Evolutionary conservation across 2,329 filamentous ascomycete species (phyloP).

Genomic region (Penicillium sp.): DNA sequence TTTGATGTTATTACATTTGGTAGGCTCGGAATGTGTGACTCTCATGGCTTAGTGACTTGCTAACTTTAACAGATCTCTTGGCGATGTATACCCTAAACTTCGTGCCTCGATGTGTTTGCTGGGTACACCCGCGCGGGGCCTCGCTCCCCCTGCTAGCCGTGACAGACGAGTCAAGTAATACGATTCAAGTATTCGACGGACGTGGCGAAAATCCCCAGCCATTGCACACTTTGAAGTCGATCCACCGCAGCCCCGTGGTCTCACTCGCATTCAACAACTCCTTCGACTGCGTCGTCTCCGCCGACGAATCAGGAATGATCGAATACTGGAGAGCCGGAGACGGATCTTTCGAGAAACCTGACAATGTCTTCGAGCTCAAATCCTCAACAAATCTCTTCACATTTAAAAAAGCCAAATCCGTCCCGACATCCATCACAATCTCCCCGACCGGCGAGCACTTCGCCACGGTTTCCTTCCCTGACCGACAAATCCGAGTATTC

Average conservation of each 20-base stretch:
- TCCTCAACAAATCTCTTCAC: slow-evolving; percentile 93
- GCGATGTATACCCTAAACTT: slow-evolving; percentile 78
- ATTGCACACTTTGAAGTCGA: slow-evolving; percentile 70
- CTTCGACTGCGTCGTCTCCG: slow-evolving; percentile 87
- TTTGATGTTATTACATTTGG: slow-evolving; percentile 77
- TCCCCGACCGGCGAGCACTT: slow-evolving; percentile 86
- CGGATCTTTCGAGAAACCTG: slow-evolving; percentile 81
- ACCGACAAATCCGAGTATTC: slow-evolving; percentile 89
- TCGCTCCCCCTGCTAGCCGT: slow-evolving; percentile 83
- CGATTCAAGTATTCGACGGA: slow-evolving; percentile 84
- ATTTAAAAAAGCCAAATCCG: slow-evolving; percentile 92
- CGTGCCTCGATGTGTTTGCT: slow-evolving; percentile 77
- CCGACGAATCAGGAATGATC: slow-evolving; percentile 86
- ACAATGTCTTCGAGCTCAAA: slow-evolving; percentile 89
- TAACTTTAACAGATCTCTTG: slow-evolving; percentile 62
- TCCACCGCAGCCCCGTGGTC: slow-evolving; percentile 81
- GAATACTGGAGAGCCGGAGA: slow-evolving; percentile 86
- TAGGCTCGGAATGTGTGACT: slow-evolving; percentile 25
- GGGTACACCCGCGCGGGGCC: slow-evolving; percentile 86
- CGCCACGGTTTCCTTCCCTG: slow-evolving; percentile 85
- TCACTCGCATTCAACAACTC: slow-evolving; percentile 86
- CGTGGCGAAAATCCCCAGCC: slow-evolving; percentile 75
- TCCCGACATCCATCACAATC: slow-evolving; percentile 76
- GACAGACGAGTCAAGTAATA: slow-evolving; percentile 69
- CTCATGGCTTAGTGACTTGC: neutral